Conservation (phyloP, 2,329 filamentous ascomycete genomes). For the Fusarium sp. region DNA sequence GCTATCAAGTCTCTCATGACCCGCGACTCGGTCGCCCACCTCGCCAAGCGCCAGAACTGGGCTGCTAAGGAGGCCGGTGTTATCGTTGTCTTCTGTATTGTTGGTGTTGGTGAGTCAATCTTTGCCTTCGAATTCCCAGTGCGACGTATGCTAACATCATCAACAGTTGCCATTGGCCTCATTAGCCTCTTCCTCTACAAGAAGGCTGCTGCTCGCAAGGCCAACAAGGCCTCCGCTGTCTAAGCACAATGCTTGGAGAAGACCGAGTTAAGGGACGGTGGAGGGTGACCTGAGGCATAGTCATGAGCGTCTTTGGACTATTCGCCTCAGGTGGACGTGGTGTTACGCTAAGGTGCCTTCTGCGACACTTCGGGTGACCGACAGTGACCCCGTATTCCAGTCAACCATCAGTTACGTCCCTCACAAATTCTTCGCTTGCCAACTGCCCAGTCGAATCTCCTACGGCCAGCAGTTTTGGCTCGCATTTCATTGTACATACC, state of each 20-base stretch:
- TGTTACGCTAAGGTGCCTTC: conserved; percentile 46
- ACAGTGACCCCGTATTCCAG: conserved; percentile 49
- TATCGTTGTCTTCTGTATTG: conserved; percentile 59
- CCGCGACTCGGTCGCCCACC: conserved; percentile 55
- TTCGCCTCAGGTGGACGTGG: conserved; percentile 40
- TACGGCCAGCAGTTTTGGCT: conserved; percentile 26
- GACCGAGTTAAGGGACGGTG: conserved; percentile 34
- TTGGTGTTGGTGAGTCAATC: conserved; percentile 54
- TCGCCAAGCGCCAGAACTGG: conserved; percentile 59
- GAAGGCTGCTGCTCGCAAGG: conserved; percentile 51
- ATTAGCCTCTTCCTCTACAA: conserved; percentile 51
- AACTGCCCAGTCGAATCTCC: conserved; percentile 12
- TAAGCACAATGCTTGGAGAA: conserved; percentile 32
- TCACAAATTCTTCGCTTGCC: conserved; percentile 41
- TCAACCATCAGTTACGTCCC: conserved; percentile 43
- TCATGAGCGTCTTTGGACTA: conserved; percentile 36
- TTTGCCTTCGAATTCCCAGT: neutral
- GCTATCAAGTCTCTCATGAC: conserved; percentile 55
- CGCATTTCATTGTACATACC: conserved; percentile 47
- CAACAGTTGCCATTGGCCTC: conserved; percentile 52
- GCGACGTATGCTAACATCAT: conserved; percentile 29
- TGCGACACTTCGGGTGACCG: conserved; percentile 49
- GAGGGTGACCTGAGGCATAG: conserved; percentile 43
- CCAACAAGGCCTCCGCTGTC: conserved; percentile 49
- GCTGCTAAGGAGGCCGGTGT: conserved; percentile 55